phyloP scores from a whole-genome alignment of 1,139 yeast genomes.

The Wickerhamomyces sp. region DNA sequence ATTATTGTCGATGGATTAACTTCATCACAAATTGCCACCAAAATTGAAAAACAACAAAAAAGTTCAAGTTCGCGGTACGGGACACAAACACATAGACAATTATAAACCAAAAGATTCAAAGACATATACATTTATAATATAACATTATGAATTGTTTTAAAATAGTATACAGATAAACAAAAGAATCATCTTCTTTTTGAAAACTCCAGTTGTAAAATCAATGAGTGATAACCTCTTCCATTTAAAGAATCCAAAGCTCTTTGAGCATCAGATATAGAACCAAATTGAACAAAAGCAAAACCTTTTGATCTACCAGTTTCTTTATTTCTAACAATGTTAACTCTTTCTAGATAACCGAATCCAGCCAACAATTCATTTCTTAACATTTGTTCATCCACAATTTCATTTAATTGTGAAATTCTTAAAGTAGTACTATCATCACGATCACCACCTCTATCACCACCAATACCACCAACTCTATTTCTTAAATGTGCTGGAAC shows the following conservation, averaged over 20 bases:
- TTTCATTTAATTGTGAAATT: constrained; percentile 85
- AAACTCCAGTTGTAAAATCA: constrained; percentile 78
- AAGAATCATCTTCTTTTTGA: constrained; percentile 32
- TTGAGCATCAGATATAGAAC: constrained; percentile 65
- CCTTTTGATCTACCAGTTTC: constrained; percentile 96
- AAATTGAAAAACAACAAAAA: not conserved
- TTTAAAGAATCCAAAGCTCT: constrained; percentile 72
- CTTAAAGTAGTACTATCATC: constrained; percentile 89
- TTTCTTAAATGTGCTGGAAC: constrained; percentile 78
- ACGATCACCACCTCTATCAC: constrained; percentile 50
- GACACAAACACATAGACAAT: not conserved
- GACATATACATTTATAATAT: no score
- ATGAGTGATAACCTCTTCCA: constrained; percentile 89
- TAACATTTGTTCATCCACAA: constrained; percentile 78
- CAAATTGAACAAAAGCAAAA: constrained; percentile 91
- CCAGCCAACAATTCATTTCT: constrained; percentile 66
- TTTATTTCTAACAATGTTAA: constrained; percentile 82
- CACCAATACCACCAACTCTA: constrained; percentile 44
- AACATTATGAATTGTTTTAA: not conserved
- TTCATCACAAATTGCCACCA: no score
- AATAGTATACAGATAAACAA: not conserved
- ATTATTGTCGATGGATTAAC: no score
- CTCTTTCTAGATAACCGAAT: constrained; percentile 75
- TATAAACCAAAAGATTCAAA: no score
- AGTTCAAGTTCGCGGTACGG: not conserved